Conservation (phyloP, 2,329 filamentous ascomycete species). For the Chaetomium olivaceum region DNA sequence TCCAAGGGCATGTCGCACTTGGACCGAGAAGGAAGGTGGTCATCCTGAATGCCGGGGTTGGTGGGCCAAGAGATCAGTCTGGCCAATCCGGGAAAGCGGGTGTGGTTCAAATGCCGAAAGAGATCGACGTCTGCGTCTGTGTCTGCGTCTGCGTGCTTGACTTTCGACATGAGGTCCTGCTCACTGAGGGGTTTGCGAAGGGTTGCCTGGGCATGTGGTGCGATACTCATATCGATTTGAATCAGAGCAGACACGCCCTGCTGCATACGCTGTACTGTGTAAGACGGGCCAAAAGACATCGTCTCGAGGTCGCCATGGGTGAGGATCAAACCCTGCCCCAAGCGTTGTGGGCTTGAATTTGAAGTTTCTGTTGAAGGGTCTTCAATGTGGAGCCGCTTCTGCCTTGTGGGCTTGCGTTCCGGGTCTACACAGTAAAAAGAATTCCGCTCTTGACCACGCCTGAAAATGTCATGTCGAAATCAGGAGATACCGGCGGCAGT, state of each 20-base stretch:
- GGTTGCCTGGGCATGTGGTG: background rate
- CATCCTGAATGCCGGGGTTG: background rate
- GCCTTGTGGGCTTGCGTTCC: background rate
- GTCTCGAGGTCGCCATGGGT: background rate
- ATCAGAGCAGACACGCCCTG: background rate
- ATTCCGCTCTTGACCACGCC: background rate
- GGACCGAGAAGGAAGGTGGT: background rate
- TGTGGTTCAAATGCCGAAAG: slow-evolving; percentile 15
- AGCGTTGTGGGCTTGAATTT: background rate
- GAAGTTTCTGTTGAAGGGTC: slow-evolving; percentile 4
- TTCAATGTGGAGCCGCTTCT: background rate
- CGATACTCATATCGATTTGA: background rate
- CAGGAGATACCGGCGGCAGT: background rate
- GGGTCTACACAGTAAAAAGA: background rate
- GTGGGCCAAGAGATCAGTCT: slow-evolving; percentile 5
- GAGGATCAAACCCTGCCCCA: background rate
- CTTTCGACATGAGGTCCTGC: background rate
- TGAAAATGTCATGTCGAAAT: background rate
- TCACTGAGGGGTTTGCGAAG: background rate
- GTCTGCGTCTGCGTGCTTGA: slow-evolving; percentile 9
- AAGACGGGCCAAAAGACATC: background rate
- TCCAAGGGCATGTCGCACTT: background rate
- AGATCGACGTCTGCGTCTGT: slow-evolving; percentile 21
- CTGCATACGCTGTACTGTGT: background rate
- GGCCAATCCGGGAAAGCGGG: slow-evolving; percentile 15